Evolutionary conservation across 495 filamentous ascomycete species (phyloP).

Genomic region (Margaritispora aquatica): DNA sequence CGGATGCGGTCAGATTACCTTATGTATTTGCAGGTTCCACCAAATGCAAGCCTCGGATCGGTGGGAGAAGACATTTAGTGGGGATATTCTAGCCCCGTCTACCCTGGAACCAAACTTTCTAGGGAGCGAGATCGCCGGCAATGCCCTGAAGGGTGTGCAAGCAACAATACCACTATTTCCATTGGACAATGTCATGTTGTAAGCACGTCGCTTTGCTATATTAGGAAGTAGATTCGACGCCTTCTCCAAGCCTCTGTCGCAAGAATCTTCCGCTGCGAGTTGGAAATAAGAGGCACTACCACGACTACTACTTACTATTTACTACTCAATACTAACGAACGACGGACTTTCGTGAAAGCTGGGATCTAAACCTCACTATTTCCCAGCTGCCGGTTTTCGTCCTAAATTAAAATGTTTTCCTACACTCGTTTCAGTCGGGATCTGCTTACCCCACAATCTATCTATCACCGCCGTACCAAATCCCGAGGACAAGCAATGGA

Average conservation of each 20-base stretch:
- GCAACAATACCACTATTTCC: not conserved
- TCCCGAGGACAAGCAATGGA: too few relatives aligned
- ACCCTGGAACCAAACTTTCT: not conserved
- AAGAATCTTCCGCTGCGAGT: too few relatives aligned
- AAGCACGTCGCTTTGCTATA: not conserved
- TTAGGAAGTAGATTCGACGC: not conserved
- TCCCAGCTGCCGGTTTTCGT: not conserved
- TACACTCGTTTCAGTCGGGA: not conserved
- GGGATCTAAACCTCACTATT: not conserved
- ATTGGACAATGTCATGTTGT: not conserved
- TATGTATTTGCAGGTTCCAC: not conserved
- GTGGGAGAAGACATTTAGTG: not conserved
- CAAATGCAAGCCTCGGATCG: not conserved
- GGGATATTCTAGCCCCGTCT: not conserved
- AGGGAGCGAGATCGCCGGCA: not conserved
- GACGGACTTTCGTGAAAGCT: too few relatives aligned
- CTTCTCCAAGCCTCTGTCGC: too few relatives aligned
- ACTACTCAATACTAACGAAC: too few relatives aligned
- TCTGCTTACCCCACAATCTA: not conserved
- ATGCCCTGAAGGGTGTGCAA: not conserved
- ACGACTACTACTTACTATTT: too few relatives aligned
- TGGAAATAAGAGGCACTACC: too few relatives aligned
- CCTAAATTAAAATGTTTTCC: not conserved
- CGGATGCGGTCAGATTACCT: not conserved
- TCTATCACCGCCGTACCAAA: too few relatives aligned